Evolutionary conservation across 192 early-diverging fungal genomes (phyloP), one percentile per base, ranked within the genome.

Genomic region (Backusella macrospora): DNA sequence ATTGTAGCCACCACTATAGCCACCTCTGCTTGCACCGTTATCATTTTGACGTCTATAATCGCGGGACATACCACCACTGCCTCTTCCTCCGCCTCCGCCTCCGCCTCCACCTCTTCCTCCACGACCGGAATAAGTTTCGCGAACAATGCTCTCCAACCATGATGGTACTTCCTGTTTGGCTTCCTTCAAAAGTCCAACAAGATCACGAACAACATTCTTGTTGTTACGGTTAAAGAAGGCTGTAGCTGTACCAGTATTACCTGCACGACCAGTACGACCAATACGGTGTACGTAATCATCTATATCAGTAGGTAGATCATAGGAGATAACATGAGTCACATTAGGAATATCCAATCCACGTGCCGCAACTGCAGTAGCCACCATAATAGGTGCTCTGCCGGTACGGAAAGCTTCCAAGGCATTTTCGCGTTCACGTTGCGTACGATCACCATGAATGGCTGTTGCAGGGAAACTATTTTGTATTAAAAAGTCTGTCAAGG

Each of bases 221-320:
- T 94, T 91, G 52, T 87, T 84, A 55, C 92, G 89, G 88, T 95
- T 95, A 84, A 98, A 98, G 90, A 98, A 98, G 48, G 95, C 93
- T 7, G 96, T 98, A 63, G 96, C 93, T 29, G 90, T 83, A 71
- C 96, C 97, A 38, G 88, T 90, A 87, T 97, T 98, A 73, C 96
- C 96, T 68, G 96, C 97, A 88, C 97, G 93, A 73, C 94, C 96
- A 48, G 96, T 98, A 91, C 96, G 95, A 77, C 97, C 97, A 76
- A 97, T 96, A 79, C 97, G 92, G 86, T 98, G 97, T n/a, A 98
- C 95, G 85, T 96, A 98, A 80, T 99, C 98, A 75, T 99, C 96
- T 75, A 94, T 91, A 75, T 98, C 96, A 9, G 90, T 94, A 34
- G 98, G 96, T 75, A 99, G 87, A 72, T 99, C 98, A 82, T 93